phyloP scores from a whole-genome alignment of 495 filamentous ascomycete species.

The Aspergillus ellipticus region DNA sequence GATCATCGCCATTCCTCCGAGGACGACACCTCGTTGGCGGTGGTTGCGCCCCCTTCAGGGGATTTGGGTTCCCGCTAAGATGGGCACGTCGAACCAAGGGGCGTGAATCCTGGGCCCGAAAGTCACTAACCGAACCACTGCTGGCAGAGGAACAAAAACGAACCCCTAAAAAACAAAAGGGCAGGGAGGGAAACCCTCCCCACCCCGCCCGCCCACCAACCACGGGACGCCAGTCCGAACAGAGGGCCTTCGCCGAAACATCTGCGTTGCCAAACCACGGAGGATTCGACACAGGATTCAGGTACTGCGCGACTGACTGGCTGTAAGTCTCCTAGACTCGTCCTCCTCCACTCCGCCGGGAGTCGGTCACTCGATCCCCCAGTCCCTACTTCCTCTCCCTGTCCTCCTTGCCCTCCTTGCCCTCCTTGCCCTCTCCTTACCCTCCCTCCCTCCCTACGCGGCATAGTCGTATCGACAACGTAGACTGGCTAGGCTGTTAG shows the following conservation, averaged over 20 bases:
- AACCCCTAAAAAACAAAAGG: slow-evolving; percentile 12
- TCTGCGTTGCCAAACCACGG: neutral
- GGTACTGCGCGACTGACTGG: neutral
- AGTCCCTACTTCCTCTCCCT: too few species aligned
- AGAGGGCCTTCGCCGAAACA: slow-evolving; percentile 15
- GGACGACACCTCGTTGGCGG: slow-evolving; percentile 11
- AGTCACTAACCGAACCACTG: slow-evolving; percentile 11
- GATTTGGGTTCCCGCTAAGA: slow-evolving; percentile 9
- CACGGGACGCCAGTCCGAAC: slow-evolving; percentile 12
- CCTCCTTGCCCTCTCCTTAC: too few species aligned
- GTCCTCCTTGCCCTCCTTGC: too few species aligned
- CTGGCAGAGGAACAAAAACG: slow-evolving; percentile 6
- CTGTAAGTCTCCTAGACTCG: too few species aligned
- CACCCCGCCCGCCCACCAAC: slow-evolving; percentile 10
- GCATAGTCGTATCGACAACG: too few species aligned
- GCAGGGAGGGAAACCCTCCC: neutral
- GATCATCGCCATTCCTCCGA: slow-evolving; percentile 21
- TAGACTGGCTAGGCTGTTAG: too few species aligned
- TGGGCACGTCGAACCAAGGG: slow-evolving; percentile 16
- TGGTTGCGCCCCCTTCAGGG: slow-evolving; percentile 9
- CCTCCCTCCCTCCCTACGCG: too few species aligned
- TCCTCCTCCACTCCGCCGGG: too few species aligned
- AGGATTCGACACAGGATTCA: neutral
- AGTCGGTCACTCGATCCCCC: too few species aligned
- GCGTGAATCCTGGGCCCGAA: slow-evolving; percentile 12